Evolutionary conservation across 352 stramenopile genomes (phyloP), one percentile per base, ranked within the genome.

Genomic region (Plasmopara muralis): DNA sequence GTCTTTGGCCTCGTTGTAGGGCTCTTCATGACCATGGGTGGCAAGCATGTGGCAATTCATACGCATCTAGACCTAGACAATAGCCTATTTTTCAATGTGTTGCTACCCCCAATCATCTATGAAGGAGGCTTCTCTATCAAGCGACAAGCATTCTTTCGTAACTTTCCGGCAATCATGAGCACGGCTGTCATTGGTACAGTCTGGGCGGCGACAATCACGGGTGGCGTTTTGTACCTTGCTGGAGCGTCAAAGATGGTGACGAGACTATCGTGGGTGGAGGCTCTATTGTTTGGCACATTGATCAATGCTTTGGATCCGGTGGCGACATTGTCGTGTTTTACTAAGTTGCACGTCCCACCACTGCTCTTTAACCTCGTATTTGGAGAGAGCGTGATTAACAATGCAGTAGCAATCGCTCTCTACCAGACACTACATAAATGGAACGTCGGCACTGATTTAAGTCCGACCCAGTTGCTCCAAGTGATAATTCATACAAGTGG

Each of bases 331-430:
- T 81, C 87, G 20, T 93, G 95, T 41, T 97, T 98, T 61, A 93
- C 96, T 71, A 91, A 85, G 31, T 68, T 94, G 47, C 68, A 89
- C 58, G 83, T 76, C 14, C 80, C 81, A 25, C 87, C 90, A 37
- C 67, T 93, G 48, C 70, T 98, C 14, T 98, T 97, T 72, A 97
- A 97, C 59, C 78, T 98, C 29, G 88, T 97, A 6, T 98, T 98
- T 67, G 93, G 93, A 53, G 93, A 98, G 62, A 95, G 79, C 37
- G 87, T 97, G 18, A 70, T 98, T n/a, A 98, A 98, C 64, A 94
- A 98, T 64, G 91, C 92, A 14, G 80, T 98, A 9, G 84, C 77
- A 7, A 95, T 98, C 54, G 90, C 93, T 13, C 64, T 98, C 20
- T 98, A 97, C 63, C 83, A 97, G 56, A 94, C 89, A 9, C 80